Evolutionary conservation across 2,329 filamentous ascomycete genomes (phyloP).

Genomic region (Pezizomycotina sp.): DNA sequence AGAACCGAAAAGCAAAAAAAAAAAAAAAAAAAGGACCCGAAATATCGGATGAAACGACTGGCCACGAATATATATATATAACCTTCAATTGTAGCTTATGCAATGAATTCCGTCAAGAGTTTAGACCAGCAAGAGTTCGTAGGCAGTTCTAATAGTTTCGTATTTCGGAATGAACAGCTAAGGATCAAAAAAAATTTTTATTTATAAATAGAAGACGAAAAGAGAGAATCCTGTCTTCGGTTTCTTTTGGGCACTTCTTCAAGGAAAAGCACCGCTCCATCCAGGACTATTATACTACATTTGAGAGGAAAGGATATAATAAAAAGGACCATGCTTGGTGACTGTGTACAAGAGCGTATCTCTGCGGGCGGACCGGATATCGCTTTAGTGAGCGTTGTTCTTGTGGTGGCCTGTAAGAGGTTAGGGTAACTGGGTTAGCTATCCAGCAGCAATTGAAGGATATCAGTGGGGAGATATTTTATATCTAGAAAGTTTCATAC

Average conservation of each 20-base stretch:
- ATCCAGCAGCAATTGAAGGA: slow-evolving; percentile 9
- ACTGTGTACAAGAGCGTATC: too few species aligned
- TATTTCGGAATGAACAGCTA: too few species aligned
- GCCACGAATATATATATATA: too few species aligned
- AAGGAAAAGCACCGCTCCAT: not conserved
- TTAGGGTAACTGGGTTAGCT: slow-evolving; percentile 12
- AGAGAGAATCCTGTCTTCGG: not conserved
- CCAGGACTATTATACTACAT: not conserved
- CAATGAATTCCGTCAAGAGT: too few species aligned
- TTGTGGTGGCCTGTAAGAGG: slow-evolving; percentile 85
- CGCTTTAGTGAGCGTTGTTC: slow-evolving; percentile 89
- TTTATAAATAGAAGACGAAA: not conserved
- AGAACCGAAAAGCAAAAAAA: too few species aligned
- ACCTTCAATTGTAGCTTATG: too few species aligned
- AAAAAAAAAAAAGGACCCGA: too few species aligned
- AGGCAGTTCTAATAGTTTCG: too few species aligned
- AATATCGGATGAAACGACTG: too few species aligned
- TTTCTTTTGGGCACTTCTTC: not conserved
- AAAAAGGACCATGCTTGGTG: not conserved
- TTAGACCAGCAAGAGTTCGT: too few species aligned
- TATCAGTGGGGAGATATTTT: not conserved
- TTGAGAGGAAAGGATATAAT: not conserved
- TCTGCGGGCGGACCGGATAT: slow-evolving; percentile 3
- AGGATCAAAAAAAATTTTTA: too few species aligned
- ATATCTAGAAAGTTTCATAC: slow-evolving; percentile 37